Conservation (phyloP, 164 flowering plant genomes). For the Dillenia turbinata region DNA sequence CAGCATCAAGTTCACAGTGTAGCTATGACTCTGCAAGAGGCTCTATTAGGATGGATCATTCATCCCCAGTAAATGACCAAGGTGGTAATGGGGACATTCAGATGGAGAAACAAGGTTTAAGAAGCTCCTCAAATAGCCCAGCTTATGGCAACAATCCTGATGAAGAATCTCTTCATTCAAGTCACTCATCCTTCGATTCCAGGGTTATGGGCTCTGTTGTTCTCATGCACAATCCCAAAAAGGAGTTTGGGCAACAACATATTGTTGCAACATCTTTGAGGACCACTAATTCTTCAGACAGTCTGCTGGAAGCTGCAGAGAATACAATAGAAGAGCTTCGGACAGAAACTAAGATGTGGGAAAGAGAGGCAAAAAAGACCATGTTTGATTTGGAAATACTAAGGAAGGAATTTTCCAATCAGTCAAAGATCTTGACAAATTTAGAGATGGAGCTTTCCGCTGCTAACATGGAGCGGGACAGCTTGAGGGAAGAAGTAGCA, state of each 20-base stretch:
- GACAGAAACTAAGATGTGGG: conserved; percentile 81
- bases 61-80: conserved; percentile 30
- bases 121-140: conserved; percentile 28
- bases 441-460: conserved; percentile 63
- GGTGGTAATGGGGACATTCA: conserved; percentile 23
- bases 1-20: conserved; percentile 44
- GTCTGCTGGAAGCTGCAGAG: conserved; percentile 64
- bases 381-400: conserved; percentile 57
- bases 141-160: conserved; percentile 13
- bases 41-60: conserved; percentile 25
- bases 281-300: conserved; percentile 38
- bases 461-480: conserved; percentile 51
- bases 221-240: conserved; percentile 19
- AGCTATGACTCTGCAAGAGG: conserved; percentile 54
- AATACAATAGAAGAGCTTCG: conserved; percentile 60
- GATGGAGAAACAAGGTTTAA: conserved; percentile 35
- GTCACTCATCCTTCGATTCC: conserved; percentile 43
- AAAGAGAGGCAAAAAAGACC: conserved; percentile 65
- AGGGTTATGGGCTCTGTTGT: conserved; percentile 20
- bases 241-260: conserved; percentile 18
- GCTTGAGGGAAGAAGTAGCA: conserved; percentile 56
- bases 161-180: conserved; percentile 34
- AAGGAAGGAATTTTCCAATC: conserved; percentile 52
- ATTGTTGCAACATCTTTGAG: conserved; percentile 28
- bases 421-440: conserved; percentile 45